Conservation (phyloP, 257 asterid species). For the Paulownia fortunei region DNA sequence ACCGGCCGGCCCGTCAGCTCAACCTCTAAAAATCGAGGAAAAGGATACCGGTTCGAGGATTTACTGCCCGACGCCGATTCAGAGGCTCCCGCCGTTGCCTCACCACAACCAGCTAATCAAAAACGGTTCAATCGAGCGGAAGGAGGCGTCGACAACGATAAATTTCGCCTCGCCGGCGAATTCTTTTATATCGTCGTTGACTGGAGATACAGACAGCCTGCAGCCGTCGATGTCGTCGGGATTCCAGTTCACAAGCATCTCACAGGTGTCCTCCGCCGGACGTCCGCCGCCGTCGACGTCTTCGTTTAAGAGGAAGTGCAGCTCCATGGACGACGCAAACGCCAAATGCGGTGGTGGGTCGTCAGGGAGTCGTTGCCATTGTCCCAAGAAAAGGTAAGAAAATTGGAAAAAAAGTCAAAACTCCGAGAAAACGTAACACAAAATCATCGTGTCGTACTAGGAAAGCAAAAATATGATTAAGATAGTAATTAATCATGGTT, state of each 20-base stretch:
- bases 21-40: constrained; percentile 30
- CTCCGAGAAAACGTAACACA: not conserved
- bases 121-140: constrained; percentile 51
- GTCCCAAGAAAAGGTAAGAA: constrained; percentile 74
- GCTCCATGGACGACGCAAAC: constrained; percentile 52
- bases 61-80: constrained; percentile 69
- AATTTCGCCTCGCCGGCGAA: constrained; percentile 70
- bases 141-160: constrained; percentile 75
- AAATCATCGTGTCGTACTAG: not conserved
- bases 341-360: constrained; percentile 64
- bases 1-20: not conserved
- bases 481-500: not conserved
- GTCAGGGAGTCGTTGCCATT: constrained; percentile 69
- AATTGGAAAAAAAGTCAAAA: constrained; percentile 11
- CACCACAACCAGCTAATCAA: constrained; percentile 52
- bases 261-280: constrained; percentile 72
- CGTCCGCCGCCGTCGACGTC: constrained; percentile 65
- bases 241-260: constrained; percentile 79
- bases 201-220: constrained; percentile 72
- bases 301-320: constrained; percentile 73
- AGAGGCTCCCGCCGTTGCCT: constrained; percentile 86
- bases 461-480: not conserved
- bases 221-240: constrained; percentile 79
- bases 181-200: constrained; percentile 72
- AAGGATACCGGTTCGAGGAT: constrained; percentile 44